Evolutionary conservation across 805 yeast genomes (phyloP), one percentile per base, ranked within the genome.

Genomic region (Yamadazyma philogaea): DNA sequence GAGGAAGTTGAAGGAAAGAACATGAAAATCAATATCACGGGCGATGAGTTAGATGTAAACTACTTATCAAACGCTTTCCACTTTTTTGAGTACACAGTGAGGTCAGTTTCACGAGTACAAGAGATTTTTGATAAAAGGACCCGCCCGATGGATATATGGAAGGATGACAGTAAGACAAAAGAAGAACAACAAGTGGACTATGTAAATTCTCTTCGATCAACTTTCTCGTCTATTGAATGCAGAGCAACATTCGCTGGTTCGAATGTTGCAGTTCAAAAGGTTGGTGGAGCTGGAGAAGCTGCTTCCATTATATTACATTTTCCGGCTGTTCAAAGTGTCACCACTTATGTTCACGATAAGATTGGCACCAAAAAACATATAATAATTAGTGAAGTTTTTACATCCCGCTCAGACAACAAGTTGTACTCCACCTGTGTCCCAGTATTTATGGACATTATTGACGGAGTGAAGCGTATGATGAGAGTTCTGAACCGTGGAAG

Each of bases 371-470:
- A 68, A 40, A 72, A 68, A 37, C 84, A 76, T 51, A 55, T 48
- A 18, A 51, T 82, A 17, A 66, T 72, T 16, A 60, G 75, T 20
- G 85, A 84, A 43, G 66, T 84, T 1, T 60, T 73, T 7, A 79
- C 86, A 8, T 76, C 86, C 14, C 73, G 87, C 1, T 86, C 96
- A 0, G 79, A 78, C 38, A 93, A 93, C 54, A 74, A 73, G 0
- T 53, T 93, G 3, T 75, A 76, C 43, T 78, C 96, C 0, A 67
- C 80, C 0, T 87, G 95, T 60, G 88, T 88, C 27, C 96, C 96
- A 0, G 82, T 87, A 4, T 54, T 88, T 2, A 59, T 70, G 32
- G 93, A 84, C 42, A 66, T 88, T 39, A 63, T 73, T 11, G 63
- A 68, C 12, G 74, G 81, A 10, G 48, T 77, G 28, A 75, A 77